Percentiles rank a stretch among this genome's conserved stretches.
phyloP scores from a whole-genome alignment of 345 rosid species.

The Eucalyptus camaldulensis region DNA sequence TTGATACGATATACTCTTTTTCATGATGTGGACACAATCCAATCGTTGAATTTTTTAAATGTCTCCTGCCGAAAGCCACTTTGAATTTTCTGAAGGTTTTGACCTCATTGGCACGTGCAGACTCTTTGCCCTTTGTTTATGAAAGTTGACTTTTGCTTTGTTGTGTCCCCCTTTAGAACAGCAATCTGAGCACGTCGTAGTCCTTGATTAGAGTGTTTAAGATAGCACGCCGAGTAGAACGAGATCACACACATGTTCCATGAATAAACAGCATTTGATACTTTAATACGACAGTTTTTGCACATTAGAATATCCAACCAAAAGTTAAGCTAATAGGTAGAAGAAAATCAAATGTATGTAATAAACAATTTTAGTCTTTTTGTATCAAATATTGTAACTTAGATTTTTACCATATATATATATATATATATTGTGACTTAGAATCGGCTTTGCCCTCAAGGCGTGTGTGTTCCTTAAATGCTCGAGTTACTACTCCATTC shows the following conservation, averaged over 20 bases:
- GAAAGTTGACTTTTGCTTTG: neutral
- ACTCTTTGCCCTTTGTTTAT: neutral
- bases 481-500: neutral
- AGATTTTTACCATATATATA: too few species aligned
- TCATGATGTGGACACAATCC: neutral
- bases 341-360: neutral
- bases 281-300: neutral
- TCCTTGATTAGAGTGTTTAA: neutral
- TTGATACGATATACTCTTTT: neutral
- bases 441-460: neutral
- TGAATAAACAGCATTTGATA: neutral
- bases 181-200: neutral
- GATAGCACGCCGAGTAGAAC: neutral
- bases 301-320: neutral
- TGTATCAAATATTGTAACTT: too few species aligned
- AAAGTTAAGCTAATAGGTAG: neutral
- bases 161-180: neutral
- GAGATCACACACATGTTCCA: neutral
- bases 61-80: neutral
- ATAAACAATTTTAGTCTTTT: neutral
- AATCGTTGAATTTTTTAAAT: neutral
- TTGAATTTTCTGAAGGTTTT: neutral
- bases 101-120: neutral
- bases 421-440: too few species aligned
- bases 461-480: neutral